A percentile compares a stretch with the other conserved stretches of the same genome.
Evolutionary conservation across 1,284 basidiomycete genomes (phyloP).

Genomic region (Fomes fomentarius): DNA sequence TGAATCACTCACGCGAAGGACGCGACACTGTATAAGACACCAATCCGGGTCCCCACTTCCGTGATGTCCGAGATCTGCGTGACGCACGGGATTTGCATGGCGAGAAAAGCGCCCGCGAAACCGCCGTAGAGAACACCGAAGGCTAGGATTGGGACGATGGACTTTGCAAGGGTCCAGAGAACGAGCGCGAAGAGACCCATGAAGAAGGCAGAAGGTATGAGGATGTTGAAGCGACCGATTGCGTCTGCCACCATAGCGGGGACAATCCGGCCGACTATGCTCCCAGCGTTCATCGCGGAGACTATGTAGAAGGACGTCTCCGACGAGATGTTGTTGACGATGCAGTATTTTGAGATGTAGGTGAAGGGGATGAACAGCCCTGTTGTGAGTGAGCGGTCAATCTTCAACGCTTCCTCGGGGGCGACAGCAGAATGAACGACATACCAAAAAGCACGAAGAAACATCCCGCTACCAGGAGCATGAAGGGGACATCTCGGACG

Average conservation of each 20-base stretch:
- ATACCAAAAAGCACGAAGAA: constrained; percentile 35
- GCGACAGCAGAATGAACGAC: background rate
- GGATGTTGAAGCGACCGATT: constrained; percentile 32
- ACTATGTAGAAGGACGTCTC: constrained; percentile 27
- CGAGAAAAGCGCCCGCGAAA: constrained; percentile 32
- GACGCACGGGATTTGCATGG: constrained; percentile 32
- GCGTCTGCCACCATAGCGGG: constrained; percentile 32
- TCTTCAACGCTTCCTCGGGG: background rate
- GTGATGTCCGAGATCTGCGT: constrained; percentile 47
- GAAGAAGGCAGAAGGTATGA: constrained; percentile 27
- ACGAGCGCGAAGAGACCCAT: constrained; percentile 19
- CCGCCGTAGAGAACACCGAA: constrained; percentile 61
- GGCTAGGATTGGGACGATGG: constrained; percentile 40
- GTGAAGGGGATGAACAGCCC: constrained; percentile 29
- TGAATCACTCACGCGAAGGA: constrained; percentile 64
- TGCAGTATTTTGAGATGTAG: constrained; percentile 21
- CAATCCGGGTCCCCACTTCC: constrained; percentile 63
- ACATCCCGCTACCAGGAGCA: constrained; percentile 33
- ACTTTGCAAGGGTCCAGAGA: constrained; percentile 38
- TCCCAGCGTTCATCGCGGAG: constrained; percentile 31
- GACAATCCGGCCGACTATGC: constrained; percentile 32
- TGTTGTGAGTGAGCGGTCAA: background rate
- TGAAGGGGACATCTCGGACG: constrained; percentile 33
- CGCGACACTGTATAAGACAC: constrained; percentile 60
- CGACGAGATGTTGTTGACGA: constrained; percentile 7